Conservation (phyloP, 345 rosid genomes). For the Raphanus raphanistrum region DNA sequence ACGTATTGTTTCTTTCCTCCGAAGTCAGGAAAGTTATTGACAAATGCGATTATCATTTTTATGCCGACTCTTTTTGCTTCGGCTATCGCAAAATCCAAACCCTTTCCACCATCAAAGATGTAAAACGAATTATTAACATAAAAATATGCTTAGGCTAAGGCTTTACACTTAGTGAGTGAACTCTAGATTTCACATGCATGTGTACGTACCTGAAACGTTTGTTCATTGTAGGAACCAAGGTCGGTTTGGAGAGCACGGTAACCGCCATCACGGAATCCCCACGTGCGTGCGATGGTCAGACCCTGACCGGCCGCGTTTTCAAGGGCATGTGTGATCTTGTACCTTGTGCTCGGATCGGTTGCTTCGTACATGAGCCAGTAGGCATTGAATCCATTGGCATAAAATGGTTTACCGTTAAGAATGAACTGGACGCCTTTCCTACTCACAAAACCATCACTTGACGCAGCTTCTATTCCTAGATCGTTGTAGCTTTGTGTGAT, state of each 20-base stretch:
- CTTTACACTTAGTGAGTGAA: not conserved
- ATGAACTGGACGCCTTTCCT: slow-evolving; percentile 30
- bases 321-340: slow-evolving; percentile 28
- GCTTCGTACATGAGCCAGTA: slow-evolving; percentile 39
- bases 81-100: slow-evolving; percentile 37
- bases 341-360: slow-evolving; percentile 32
- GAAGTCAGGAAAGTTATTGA: slow-evolving; percentile 27
- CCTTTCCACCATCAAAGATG: slow-evolving; percentile 23
- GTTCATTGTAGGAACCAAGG: slow-evolving; percentile 31
- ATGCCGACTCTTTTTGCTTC: slow-evolving; percentile 33
- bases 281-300: slow-evolving; percentile 32
- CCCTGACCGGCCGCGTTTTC: slow-evolving; percentile 22
- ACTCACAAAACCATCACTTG: slow-evolving; percentile 32
- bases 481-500: slow-evolving; percentile 19
- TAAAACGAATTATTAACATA: not conserved
- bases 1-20: slow-evolving; percentile 36
- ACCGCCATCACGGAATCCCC: slow-evolving; percentile 36
- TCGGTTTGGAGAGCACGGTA: slow-evolving; percentile 31
- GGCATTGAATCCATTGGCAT: slow-evolving; percentile 37
- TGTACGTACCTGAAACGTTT: slow-evolving; percentile 19
- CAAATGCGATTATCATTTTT: slow-evolving; percentile 31
- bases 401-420: slow-evolving; percentile 35
- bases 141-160: not conserved
- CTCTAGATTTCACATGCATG: not conserved
- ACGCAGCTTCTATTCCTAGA: slow-evolving; percentile 22